Conservation (phyloP, 192 early-diverging fungal species). For the Powellomyces hirtus region DNA sequence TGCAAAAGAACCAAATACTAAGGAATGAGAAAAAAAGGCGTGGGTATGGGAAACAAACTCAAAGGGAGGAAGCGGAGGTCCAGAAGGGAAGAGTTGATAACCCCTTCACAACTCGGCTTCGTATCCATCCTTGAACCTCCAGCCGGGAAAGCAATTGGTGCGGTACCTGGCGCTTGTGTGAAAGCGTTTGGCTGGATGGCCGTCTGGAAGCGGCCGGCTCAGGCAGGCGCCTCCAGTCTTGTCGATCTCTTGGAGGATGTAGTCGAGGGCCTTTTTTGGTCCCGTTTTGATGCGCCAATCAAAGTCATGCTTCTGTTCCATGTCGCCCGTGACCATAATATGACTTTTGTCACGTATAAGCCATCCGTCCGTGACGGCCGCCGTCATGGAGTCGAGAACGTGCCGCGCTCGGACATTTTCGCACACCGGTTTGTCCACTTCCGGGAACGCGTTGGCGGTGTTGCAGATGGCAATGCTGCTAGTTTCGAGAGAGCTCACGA, state of each 20-base stretch:
- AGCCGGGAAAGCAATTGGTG: neutral
- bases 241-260: neutral
- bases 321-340: conserved; percentile 9
- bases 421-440: neutral
- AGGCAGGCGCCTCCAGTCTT: neutral
- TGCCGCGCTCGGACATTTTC: neutral
- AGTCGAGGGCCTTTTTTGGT: neutral
- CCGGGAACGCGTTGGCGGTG: too few relatives aligned
- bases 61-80: too few relatives aligned
- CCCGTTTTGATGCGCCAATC: neutral
- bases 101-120: too few relatives aligned
- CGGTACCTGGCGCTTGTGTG: neutral
- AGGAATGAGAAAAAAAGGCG: too few relatives aligned
- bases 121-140: neutral
- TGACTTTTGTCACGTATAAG: conserved; percentile 4
- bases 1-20: too few relatives aligned
- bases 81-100: too few relatives aligned
- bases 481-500: too few relatives aligned
- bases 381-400: neutral
- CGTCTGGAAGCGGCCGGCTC: neutral
- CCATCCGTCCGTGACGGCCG: neutral
- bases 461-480: too few relatives aligned
- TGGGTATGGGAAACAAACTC: too few relatives aligned
- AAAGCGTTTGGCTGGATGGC: neutral
- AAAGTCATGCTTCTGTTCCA: neutral